Evolutionary conservation across 768 basidiomycete genomes (phyloP).

Genomic region (Kwoniella dejecticola): DNA sequence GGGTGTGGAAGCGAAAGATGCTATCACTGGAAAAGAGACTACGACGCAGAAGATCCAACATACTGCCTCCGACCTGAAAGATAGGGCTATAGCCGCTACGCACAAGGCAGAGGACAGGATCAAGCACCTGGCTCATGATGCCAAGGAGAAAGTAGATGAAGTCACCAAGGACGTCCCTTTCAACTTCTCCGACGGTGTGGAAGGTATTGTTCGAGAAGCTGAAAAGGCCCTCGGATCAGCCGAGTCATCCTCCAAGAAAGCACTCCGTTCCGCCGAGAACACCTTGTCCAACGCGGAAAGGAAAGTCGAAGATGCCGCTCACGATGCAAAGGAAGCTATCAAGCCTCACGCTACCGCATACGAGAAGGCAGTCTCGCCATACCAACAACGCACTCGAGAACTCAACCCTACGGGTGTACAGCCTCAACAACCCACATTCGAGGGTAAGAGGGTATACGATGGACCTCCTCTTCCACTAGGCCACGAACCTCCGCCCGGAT

Average conservation of each 20-base stretch:
- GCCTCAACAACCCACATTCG: constrained; percentile 37
- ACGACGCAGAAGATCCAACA: constrained; percentile 15
- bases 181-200: constrained; percentile 65
- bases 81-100: constrained; percentile 40
- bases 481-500: constrained; percentile 91
- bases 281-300: constrained; percentile 8
- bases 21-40: constrained; percentile 17
- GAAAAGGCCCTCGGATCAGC: constrained; percentile 65
- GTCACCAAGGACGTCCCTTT: constrained; percentile 34
- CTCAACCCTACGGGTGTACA: constrained; percentile 53
- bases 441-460: constrained; percentile 61
- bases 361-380: constrained; percentile 26
- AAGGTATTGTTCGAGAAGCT: constrained; percentile 69
- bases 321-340: constrained; percentile 29
- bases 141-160: constrained; percentile 37
- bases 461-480: constrained; percentile 79
- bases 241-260: constrained; percentile 43
- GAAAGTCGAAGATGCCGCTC: constrained; percentile 10
- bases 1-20: constrained; percentile 21
- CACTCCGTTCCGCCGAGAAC: constrained; percentile 26
- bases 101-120: constrained; percentile 61
- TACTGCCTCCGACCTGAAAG: constrained; percentile 37
- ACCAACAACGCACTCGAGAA: constrained; percentile 50
- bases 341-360: constrained; percentile 17
- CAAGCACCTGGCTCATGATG: constrained; percentile 46